Base-by-base conservation (phyloP, 2,329 filamentous ascomycete species). In the Phialocephala sp. region DNA sequence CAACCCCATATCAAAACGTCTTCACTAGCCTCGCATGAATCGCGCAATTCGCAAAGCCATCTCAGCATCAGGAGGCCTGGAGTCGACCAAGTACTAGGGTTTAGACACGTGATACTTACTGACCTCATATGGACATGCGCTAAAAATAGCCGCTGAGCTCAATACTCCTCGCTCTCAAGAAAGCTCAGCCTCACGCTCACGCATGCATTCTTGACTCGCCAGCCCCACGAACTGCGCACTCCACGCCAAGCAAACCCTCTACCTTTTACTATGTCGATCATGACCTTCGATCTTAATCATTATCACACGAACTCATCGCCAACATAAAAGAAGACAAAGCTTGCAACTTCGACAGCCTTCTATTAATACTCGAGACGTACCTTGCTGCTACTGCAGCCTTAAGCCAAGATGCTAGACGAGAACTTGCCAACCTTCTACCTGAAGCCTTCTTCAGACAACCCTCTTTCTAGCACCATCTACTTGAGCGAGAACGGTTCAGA, bases 321-420 rank as follows among this genome's bases (percentile, higher is more conserved):
- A 65, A 58, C 60, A 41, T 67, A 55, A 59, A 27, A 24, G 59
- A 62, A 60, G 6, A 32, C 3, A n/a, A 58, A 61, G 57, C 45
- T 54, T 59, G 56, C 62, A 66, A 62, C 58, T 41, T 60, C 57
- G 58, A 32, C 35, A 50, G 45, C 60, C 35, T 67, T 50, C 65
- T n/a, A 59, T 39, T 3, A 39, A 45, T 39, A 27, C 41, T 55
- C 22, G 54, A 50, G 56, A 56, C 35, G 35, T 37, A 59, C 32
- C 50, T 62, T 68, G 67, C 69, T 68, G 64, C 50, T 57, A 36
- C 60, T 61, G 67, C 68, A 69, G 60, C 64, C 35, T 50, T 54
- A 60, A 59, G n/a, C 60, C 32, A 57, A 59, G 24, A 97, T 97
- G 93, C 86, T 97, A 74, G 93, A 97, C 88, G 92, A 96, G 78